Base-by-base conservation (phyloP, 495 filamentous ascomycete species). In the Daldinia childiae region DNA sequence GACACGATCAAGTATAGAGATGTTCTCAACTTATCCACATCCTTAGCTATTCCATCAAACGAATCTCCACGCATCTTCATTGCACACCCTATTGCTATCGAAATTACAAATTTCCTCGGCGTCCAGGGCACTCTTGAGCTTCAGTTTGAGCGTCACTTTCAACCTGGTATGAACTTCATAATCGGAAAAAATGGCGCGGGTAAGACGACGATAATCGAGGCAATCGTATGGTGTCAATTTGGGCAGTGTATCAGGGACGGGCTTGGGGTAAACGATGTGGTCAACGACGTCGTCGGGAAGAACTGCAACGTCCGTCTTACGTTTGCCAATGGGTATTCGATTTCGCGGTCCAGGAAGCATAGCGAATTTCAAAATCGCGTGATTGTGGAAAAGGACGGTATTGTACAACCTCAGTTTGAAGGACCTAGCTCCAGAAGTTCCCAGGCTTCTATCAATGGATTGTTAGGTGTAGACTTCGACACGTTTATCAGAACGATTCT, bases 181-280 rank as follows among this genome's bases (percentile, higher is more conserved):
- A 60, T 69, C 14, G 75, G 75, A 15, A 51, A 54, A 36, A 77
- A 77, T 34, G 75, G 75, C 6, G 68, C 76, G 4, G 76, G 76
- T 17, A 76, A 80, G 55, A 78, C 75, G 61, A 76, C 76, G 4
- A 36, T 80, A 3, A 62, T 80, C 17, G 78, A 80, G 55, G 78
- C 78, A n/a, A 71, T 78, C 17, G 74, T 74, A 2, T 80, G 77
- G 78, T 80, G 75, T 38, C 78, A 79, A 30, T 80, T 79, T 30
- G 78, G 78, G 7, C 66, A 60, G 19, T 77, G 76, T 17, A 66
- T 79, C 39, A 74, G 78, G 11, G 71, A 62, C 27, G 75, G 76
- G 1, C 58, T 78, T 9, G 59, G 52, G 12, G 75, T 70, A 7
- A 67, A 72, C 4, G 77, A 79, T 30, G 77, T 77, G 26, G 74